Conservation (phyloP, 179 eudicot genomes). For the Sideroxylon spinosum region DNA sequence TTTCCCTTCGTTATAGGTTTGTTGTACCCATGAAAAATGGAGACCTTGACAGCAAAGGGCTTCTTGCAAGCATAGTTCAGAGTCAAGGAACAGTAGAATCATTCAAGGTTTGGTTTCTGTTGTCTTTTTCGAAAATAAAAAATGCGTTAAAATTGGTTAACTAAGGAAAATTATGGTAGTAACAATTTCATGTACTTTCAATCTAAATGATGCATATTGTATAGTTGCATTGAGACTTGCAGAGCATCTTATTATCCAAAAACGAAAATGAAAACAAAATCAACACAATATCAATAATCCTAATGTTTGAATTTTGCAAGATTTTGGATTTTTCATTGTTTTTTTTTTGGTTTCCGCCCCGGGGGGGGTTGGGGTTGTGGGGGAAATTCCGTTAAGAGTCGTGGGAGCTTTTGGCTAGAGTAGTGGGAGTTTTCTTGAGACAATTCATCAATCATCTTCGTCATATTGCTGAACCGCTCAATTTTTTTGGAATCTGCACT, state of each 20-base stretch:
- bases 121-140: neutral
- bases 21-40: conserved; percentile 86
- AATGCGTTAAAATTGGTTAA: neutral
- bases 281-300: neutral
- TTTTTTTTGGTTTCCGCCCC: too few relatives aligned
- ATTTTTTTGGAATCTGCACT: neutral
- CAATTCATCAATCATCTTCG: neutral
- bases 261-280: neutral
- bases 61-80: conserved; percentile 57
- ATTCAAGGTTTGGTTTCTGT: conserved; percentile 57
- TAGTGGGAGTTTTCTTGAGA: neutral
- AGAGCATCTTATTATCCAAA: neutral
- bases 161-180: neutral
- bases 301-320: neutral
- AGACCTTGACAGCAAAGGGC: conserved; percentile 84
- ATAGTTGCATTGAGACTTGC: neutral
- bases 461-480: neutral
- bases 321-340: neutral
- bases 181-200: neutral
- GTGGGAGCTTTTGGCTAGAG: neutral
- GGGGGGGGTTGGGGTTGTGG: too few relatives aligned
- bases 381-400: too few relatives aligned
- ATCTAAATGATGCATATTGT: neutral
- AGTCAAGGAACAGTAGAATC: conserved; percentile 72
- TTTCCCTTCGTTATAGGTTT: conserved; percentile 38